Conservation (phyloP, 148 eudicot species). For the Vaccinium darrowii region DNA sequence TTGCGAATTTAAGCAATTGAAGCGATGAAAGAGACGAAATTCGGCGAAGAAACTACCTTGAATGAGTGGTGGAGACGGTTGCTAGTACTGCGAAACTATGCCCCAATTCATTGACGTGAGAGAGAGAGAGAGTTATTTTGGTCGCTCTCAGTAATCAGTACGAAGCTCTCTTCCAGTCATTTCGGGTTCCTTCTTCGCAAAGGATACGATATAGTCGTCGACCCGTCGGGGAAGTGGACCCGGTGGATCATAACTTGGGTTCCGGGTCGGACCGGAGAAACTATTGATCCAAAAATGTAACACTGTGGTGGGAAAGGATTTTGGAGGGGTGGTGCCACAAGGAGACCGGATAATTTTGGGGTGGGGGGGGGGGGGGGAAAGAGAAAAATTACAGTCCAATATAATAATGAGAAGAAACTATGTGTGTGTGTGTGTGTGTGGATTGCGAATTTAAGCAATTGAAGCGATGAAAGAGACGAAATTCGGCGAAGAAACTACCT, state of each 20-base stretch:
- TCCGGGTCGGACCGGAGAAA: background rate
- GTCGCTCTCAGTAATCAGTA: background rate
- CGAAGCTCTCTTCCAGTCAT: slow-evolving; percentile 1
- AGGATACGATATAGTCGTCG: background rate
- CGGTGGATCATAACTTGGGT: background rate
- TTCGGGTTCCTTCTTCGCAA: slow-evolving; percentile 8
- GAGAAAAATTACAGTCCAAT: too few relatives aligned
- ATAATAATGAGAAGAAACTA: too few relatives aligned
- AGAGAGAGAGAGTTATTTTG: background rate
- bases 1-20: background rate
- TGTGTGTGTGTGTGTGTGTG: background rate
- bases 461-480: background rate
- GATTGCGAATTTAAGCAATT: background rate
- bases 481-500: background rate
- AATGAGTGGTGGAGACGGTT: background rate
- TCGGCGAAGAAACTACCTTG: background rate
- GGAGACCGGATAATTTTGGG: too few relatives aligned
- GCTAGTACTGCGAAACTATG: background rate
- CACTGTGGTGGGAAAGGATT: too few relatives aligned
- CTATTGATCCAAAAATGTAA: too few relatives aligned
- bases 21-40: background rate
- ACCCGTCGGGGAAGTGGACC: background rate
- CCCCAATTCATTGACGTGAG: background rate
- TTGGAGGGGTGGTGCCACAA: too few relatives aligned
- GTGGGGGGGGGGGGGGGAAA: too few relatives aligned